Base-by-base conservation (phyloP, 306 rosid genomes). In the Cyamopsis tetragonoloba region DNA sequence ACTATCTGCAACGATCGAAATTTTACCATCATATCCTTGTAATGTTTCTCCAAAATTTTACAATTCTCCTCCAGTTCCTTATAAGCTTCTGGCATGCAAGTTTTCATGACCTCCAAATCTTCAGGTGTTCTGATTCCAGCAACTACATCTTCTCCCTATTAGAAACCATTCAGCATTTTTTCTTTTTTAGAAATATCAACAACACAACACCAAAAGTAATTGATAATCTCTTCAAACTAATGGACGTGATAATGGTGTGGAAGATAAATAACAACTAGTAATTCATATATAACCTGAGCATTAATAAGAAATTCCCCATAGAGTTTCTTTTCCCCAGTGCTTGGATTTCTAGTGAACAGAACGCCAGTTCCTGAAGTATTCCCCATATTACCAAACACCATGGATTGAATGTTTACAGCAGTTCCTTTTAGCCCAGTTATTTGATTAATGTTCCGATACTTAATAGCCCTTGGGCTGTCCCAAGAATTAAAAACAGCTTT, bases 341-440 rank as follows among this genome's bases (percentile, higher is more conserved):
- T 93, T 44, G 97, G 99, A 76, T 90, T 93, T 69, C 99, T 90
- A 59, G 97, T 93, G 86, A 93, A 93, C 53, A 93, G 66, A 74
- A 93, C 99, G 14, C 99, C 99, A 6, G 99, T 93, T 59, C 99
- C 99, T 22, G 99, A 93, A 74, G 97, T 84, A 27, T 65, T 82
- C 28, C 99, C 99, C 99, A 93, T 93, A 78, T 93, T 93, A 9
- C 97, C 97, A 47, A 86, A 93, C 72, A 88, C 99, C 99, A 93
- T 93, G 70, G 86, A 75, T 71, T 93, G 99, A 79, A 93, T 89
- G 84, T 93, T 93, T 11, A 93, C 99, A 0, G 97, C 97, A 23
- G 97, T 93, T 74, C 99, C 99, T 78, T 81, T 85, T 56, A 93
- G 83, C 32, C 92, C 97, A 3, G 79, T 78, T 72, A 93, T 93